phyloP scores from a whole-genome alignment of 208 protist genomes.

The Endotrypanum monterogeii region DNA sequence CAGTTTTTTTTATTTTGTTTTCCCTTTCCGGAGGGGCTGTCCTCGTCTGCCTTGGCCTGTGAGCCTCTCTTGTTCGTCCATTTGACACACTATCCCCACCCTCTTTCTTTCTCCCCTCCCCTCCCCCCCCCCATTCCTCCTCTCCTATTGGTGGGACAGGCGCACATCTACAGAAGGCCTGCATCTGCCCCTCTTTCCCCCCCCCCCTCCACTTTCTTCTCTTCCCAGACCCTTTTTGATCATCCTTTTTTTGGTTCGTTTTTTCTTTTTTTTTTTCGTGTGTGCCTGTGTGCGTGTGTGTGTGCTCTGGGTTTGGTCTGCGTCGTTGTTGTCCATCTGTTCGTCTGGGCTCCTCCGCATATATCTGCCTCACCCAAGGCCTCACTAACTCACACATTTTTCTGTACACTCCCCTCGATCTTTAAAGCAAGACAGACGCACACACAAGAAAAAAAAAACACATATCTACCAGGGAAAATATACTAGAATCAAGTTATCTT shows the following conservation, averaged over 20 bases:
- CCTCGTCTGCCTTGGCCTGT: constrained; percentile 1
- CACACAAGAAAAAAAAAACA: neutral
- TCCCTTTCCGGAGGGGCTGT: neutral
- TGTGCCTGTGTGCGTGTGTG: too few relatives aligned
- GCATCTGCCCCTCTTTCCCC: neutral
- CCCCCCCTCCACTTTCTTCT: too few relatives aligned
- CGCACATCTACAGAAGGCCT: constrained; percentile 1
- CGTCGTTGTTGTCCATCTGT: neutral
- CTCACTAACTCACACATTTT: neutral
- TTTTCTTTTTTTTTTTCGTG: neutral
- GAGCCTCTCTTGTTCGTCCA: neutral
- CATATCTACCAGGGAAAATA: neutral
- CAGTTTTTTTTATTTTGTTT: constrained; percentile 4
- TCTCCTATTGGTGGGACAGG: neutral
- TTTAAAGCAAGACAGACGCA: neutral
- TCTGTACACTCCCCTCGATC: too few relatives aligned
- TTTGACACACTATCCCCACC: neutral
- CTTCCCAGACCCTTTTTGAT: too few relatives aligned
- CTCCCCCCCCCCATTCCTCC: too few relatives aligned
- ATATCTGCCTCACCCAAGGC: neutral
- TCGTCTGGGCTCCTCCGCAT: neutral
- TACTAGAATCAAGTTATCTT: neutral
- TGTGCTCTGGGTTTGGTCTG: neutral
- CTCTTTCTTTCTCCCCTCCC: neutral
- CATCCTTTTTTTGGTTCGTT: too few relatives aligned